These are phyloP conservation scores for Kodamaea lidongshanica DNA, from an alignment of 805 yeast genomes.

Conservation along the genomic window DNA sequence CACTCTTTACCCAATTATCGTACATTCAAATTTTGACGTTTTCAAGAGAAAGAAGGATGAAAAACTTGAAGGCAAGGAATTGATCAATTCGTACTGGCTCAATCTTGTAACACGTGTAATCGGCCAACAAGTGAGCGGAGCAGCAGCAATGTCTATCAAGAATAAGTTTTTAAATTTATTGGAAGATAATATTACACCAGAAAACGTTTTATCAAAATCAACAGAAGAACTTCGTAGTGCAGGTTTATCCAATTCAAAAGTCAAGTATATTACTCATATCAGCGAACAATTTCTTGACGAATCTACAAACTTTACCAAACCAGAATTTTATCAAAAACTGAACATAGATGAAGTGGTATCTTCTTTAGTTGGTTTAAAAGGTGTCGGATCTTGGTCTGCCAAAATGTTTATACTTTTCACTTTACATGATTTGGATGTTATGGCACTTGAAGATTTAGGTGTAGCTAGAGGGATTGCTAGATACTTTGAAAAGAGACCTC, in stretches of 20 bases:
- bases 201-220: slow-evolving; percentile 33
- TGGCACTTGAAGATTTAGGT: slow-evolving; percentile 77
- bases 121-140: slow-evolving; percentile 73
- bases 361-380: slow-evolving; percentile 52
- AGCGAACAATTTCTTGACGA: slow-evolving; percentile 46
- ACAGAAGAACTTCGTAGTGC: slow-evolving; percentile 49
- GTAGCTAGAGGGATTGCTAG: slow-evolving; percentile 72
- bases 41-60: slow-evolving; percentile 11
- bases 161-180: slow-evolving; percentile 36
- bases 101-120: slow-evolving; percentile 41
- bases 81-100: slow-evolving; percentile 31
- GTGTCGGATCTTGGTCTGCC: slow-evolving; percentile 82
- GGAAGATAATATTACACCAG: slow-evolving; percentile 47
- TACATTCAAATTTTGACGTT: slow-evolving; percentile 21
- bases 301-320: slow-evolving; percentile 23
- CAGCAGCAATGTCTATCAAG: slow-evolving; percentile 68
- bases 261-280: slow-evolving; percentile 52
- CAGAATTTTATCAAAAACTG: slow-evolving; percentile 30
- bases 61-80: slow-evolving; percentile 8
- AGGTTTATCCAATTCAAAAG: slow-evolving; percentile 68
- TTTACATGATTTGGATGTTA: slow-evolving; percentile 58
- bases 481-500: slow-evolving; percentile 53
- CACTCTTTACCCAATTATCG: slow-evolving; percentile 28
- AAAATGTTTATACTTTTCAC: slow-evolving; percentile 80
- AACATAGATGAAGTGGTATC: slow-evolving; percentile 42